phyloP scores from a whole-genome alignment of 768 basidiomycete genomes.

The Mycena vitilis region DNA sequence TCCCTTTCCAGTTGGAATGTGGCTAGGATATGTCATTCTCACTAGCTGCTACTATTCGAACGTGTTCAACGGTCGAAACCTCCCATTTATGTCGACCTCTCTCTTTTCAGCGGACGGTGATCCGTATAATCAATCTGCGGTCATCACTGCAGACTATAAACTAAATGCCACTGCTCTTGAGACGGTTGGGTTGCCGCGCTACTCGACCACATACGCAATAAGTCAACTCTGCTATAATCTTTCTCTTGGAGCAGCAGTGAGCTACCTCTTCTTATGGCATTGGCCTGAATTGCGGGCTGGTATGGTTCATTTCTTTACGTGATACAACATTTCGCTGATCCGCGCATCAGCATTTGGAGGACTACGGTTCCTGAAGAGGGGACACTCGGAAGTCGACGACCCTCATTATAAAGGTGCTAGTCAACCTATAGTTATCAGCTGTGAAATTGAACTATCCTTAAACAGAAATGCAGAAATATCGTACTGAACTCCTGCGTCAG shows the following conservation, averaged over 20 bases:
- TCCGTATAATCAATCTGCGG: constrained; percentile 55
- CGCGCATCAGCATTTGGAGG: constrained; percentile 52
- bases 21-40: constrained; percentile 57
- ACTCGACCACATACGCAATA: constrained; percentile 61
- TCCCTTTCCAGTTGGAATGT: constrained; percentile 55
- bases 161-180: constrained; percentile 47
- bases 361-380: constrained; percentile 51
- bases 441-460: background rate
- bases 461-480: constrained; percentile 62
- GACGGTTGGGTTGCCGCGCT: constrained; percentile 44
- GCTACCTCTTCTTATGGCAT: constrained; percentile 63
- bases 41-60: constrained; percentile 57
- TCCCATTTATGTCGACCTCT: constrained; percentile 61
- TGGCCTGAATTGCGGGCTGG: constrained; percentile 60
- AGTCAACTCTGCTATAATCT: constrained; percentile 63
- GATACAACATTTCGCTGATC: background rate
- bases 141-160: constrained; percentile 52
- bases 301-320: constrained; percentile 30
- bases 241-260: constrained; percentile 61
- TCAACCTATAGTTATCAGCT: background rate
- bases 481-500: constrained; percentile 32
- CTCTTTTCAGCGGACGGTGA: constrained; percentile 52
- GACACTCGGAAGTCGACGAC: constrained; percentile 57
- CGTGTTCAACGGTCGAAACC: constrained; percentile 56
- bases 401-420: constrained; percentile 58